Evolutionary conservation across 768 basidiomycete genomes (phyloP).

Genomic region (Galerina marginata): DNA sequence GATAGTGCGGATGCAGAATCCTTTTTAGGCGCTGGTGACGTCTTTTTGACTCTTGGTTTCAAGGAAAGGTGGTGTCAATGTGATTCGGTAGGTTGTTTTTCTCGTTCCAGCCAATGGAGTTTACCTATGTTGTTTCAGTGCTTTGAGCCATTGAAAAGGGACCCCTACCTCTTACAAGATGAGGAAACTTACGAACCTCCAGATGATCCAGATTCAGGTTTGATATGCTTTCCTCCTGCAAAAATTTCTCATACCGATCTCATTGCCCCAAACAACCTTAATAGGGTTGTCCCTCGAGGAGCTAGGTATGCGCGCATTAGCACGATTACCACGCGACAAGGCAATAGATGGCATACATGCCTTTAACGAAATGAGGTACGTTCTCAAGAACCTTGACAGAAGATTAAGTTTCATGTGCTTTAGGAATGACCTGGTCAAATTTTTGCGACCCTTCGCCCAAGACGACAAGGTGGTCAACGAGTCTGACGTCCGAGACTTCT

Average conservation of each 20-base stretch:
- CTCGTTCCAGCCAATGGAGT: slow-evolving; percentile 1
- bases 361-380: slow-evolving; percentile 83
- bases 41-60: slow-evolving; percentile 78
- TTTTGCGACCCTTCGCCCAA: slow-evolving; percentile 80
- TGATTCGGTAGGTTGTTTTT: slow-evolving; percentile 44
- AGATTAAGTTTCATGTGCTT: slow-evolving; percentile 5
- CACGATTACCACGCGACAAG: slow-evolving; percentile 74
- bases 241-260: not conserved
- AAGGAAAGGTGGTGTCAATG: slow-evolving; percentile 85
- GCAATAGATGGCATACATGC: slow-evolving; percentile 86
- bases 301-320: slow-evolving; percentile 79
- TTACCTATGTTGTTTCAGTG: slow-evolving; percentile 50
- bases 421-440: slow-evolving; percentile 74
- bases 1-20: slow-evolving; percentile 26
- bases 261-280: slow-evolving; percentile 7
- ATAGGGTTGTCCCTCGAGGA: slow-evolving; percentile 81
- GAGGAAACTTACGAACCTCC: slow-evolving; percentile 88
- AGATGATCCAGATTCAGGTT: slow-evolving; percentile 85
- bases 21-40: slow-evolving; percentile 65
- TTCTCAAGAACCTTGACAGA: slow-evolving; percentile 11
- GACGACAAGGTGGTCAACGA: slow-evolving; percentile 77
- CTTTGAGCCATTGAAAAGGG: slow-evolving; percentile 52
- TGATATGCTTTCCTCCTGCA: not conserved
- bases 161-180: slow-evolving; percentile 71
- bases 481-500: slow-evolving; percentile 71